Evolutionary conservation across 768 basidiomycete species (phyloP), one percentile per base, ranked within the genome.

Genomic region (Kwoniella dendrophila): DNA sequence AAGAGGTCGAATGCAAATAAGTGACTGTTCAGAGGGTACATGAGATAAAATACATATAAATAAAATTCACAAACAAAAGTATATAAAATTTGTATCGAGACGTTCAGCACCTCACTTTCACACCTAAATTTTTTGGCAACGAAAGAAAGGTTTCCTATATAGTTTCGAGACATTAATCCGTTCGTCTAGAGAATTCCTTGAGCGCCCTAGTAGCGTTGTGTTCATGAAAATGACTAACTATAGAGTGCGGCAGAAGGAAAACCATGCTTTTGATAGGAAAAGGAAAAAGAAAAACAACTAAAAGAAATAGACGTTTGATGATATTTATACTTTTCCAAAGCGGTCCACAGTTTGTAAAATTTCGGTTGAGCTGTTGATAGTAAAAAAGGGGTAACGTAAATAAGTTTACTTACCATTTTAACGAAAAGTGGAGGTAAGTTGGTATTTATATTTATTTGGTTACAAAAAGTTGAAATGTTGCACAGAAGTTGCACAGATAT

Each of bases 81-180:
- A 34, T 48, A 30, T 24, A 44, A 52, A 38, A 65, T 7, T 18
- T 70, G 58, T 66, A 70, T 64, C 66, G 59, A 64, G 66, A 67
- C 55, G 40, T 57, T 64, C 50, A 68, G 69, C 67, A 65, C 67
- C 57, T 50, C 32, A 55, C 49, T 24, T 43, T 43, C 64, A 59
- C 44, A 56, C 30, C 51, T 18, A 32, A 36, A 58, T 27, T 44
- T n/a, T 47, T 29, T 34, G 30, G 34, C 34, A 56, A 55, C 41
- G 53, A 44, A 34, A 33, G 55, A 62, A 52, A 50, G 59, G 71
- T 68, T 74, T 74, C 72, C 72, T 74, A 74, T 58, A 64, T 62
- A 60, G 54, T 56, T 60, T 64, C 72, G 72, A 74, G 72, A 60
- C 72, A 70, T 71, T 74, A 74, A 74, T 74, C 72, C 72, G 70